These are phyloP conservation scores for Rhynchosporium secalis DNA, from an alignment of 2,329 filamentous ascomycete species.

Conservation along the genomic window DNA sequence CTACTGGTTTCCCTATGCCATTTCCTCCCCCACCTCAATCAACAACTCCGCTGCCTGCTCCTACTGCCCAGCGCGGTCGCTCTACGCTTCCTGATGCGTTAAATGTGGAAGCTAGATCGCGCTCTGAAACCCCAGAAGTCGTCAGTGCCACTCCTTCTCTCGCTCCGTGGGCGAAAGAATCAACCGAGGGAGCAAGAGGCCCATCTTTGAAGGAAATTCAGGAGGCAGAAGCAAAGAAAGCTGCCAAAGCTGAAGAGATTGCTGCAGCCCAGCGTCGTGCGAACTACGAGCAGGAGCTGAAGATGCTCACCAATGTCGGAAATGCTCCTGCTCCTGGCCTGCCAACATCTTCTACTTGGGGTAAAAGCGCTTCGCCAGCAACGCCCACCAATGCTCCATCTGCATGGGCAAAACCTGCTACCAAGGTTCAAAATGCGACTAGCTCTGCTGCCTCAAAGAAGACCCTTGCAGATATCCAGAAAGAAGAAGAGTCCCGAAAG, in stretches of 20 bases:
- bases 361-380: constrained; percentile 42
- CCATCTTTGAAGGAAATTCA: constrained; percentile 96
- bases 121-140: constrained; percentile 72
- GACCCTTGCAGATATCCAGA: constrained; percentile 93
- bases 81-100: constrained; percentile 80
- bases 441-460: constrained; percentile 63
- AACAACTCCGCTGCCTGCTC: constrained; percentile 80
- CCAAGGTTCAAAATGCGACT: constrained; percentile 43
- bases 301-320: constrained; percentile 55
- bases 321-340: constrained; percentile 71
- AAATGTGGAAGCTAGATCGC: constrained; percentile 64
- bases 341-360: constrained; percentile 85
- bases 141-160: constrained; percentile 63
- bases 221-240: constrained; percentile 89
- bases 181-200: constrained; percentile 71
- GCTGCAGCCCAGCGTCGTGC: constrained; percentile 76
- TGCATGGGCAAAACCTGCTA: constrained; percentile 51
- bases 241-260: constrained; percentile 81
- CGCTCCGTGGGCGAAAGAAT: constrained; percentile 93
- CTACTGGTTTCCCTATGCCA: constrained; percentile 72
- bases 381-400: constrained; percentile 36
- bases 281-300: constrained; percentile 76
- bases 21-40: constrained; percentile 68
- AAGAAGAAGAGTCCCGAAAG: constrained; percentile 91
- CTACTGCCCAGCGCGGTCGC: constrained; percentile 79